Evolutionary conservation across 106 monocot species (phyloP).

Genomic region (Platanthera zijinensis): DNA sequence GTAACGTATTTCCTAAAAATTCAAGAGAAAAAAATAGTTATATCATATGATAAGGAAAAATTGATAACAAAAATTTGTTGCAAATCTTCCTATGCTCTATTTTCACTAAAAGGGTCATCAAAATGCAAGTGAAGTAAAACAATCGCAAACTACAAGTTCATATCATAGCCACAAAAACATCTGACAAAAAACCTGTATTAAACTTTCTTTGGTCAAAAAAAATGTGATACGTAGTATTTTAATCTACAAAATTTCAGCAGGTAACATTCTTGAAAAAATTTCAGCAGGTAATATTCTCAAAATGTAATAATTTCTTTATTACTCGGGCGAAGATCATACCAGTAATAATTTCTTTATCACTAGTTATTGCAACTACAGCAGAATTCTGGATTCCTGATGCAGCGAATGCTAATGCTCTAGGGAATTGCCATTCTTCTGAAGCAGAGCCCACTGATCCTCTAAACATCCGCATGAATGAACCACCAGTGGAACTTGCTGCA

Average conservation of each 20-base stretch:
- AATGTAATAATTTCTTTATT: too few species aligned
- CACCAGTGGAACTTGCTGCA: conserved; percentile 43
- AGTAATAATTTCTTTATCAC: conserved; percentile 70
- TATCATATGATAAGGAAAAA: neutral
- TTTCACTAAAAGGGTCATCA: neutral
- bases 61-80: neutral
- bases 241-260: neutral
- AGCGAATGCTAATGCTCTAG: conserved; percentile 73
- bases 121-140: neutral
- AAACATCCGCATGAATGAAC: conserved; percentile 94
- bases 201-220: neutral
- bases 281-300: neutral
- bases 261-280: neutral
- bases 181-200: neutral
- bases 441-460: conserved; percentile 55
- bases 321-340: conserved; percentile 24
- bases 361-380: conserved; percentile 74
- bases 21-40: neutral
- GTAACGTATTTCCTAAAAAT: neutral
- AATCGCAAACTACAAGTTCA: neutral
- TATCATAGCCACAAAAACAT: conserved; percentile 1
- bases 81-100: neutral
- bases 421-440: conserved; percentile 75
- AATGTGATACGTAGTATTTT: neutral
- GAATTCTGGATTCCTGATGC: conserved; percentile 66